Conservation (phyloP, 1,284 basidiomycete species). For the Fomitopsis pinicola region DNA sequence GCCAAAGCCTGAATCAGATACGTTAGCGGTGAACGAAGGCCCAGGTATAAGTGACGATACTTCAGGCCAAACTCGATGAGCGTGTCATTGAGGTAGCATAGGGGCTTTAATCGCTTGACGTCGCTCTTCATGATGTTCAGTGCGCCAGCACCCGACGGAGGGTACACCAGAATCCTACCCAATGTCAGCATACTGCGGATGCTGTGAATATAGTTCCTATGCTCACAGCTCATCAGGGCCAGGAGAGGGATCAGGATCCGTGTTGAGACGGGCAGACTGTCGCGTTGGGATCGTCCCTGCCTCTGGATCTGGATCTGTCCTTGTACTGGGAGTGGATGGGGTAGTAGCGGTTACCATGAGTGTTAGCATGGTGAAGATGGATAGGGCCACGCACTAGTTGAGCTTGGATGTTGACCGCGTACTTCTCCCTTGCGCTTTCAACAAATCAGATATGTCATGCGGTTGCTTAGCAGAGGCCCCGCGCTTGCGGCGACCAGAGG, state of each 20-base stretch:
- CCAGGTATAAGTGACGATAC: slow-evolving; percentile 38
- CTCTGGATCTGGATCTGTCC: background rate
- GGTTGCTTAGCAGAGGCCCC: background rate
- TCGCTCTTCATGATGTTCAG: slow-evolving; percentile 82
- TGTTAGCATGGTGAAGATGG: too few species aligned
- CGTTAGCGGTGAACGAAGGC: background rate
- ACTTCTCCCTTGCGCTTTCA: background rate
- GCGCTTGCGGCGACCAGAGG: background rate
- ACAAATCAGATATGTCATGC: background rate
- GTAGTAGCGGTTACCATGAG: background rate
- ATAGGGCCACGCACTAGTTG: background rate
- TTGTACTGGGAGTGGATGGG: background rate
- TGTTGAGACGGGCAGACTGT: background rate
- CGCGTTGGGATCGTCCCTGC: background rate
- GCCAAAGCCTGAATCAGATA: slow-evolving; percentile 54
- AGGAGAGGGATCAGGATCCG: background rate
- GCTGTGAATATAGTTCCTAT: background rate
- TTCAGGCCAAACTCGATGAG: slow-evolving; percentile 94
- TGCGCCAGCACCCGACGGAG: slow-evolving; percentile 62
- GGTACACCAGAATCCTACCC: slow-evolving; percentile 71
- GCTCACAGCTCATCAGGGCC: background rate
- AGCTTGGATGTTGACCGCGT: background rate
- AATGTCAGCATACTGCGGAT: too few species aligned
- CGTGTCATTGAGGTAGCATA: slow-evolving; percentile 93
- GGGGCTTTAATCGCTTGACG: slow-evolving; percentile 63